Evolutionary conservation across 352 stramenopile species (phyloP), one percentile per base, ranked within the genome.

Genomic region (Globisporangium perplexum): DNA sequence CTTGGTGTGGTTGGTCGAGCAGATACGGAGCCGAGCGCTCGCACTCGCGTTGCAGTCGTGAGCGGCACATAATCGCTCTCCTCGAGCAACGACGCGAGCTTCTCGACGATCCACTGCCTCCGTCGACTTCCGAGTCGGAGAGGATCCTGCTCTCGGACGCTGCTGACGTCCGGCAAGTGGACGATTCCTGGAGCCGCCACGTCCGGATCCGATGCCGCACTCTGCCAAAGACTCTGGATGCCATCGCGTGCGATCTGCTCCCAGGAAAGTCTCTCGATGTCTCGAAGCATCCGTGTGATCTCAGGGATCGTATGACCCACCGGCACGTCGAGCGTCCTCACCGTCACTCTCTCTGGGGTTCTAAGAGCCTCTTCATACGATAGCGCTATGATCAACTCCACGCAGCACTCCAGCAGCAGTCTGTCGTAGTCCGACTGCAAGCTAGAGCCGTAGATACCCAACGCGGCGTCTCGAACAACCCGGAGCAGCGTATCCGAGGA

Each of bases 381-480:
- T 14, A 4, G 24, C 7, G 38, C 15, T 10, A 69, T 20, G 3
- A 72, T 15, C 35, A 67, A 17, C 11, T 69, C 50, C 6, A 74
- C 28, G 18, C 66, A 77, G 23, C 39, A 67, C 28, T 56, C 17
- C n/a, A 77, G 46, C 11, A 80, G 52, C 15, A 43, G 10, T 22
- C 59, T 47, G 26, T 77, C 71, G 18, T 69, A 43, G 0, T 22
- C 24, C 7, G 49, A 31, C 31, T 24, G 26, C 31, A 84, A 4
- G 11, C 47, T 64, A 1, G 66, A 57, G 0, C 36, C 47, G 33
- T 84, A 84, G 8, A 73, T 55, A 30, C 53, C 69, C n/a, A 28
- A 35, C 36, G 72, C 66, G 7, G 67, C 43, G 1, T 51, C 57
- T 31, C 55, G 50, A 47, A 72, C 18, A 11, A 45, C 7, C 10